A percentile compares a stretch with the other conserved stretches of the same genome.
Conservation (phyloP, 164 flowering plant species). For the Chloranthus sessilifolius region DNA sequence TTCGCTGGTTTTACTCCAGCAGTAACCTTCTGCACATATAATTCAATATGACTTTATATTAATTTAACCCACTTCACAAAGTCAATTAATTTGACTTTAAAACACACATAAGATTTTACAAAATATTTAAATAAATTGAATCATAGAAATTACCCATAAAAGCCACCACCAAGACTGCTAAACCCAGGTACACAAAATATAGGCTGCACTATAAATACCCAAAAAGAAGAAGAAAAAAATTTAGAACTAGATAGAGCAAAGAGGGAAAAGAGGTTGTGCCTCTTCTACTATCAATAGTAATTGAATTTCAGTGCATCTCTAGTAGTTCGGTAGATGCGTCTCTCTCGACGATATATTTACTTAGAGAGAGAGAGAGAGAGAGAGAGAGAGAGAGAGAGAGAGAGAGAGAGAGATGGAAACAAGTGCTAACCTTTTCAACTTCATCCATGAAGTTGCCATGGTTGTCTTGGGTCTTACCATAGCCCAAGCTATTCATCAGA, state of each 20-base stretch:
- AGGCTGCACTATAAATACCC: slow-evolving; percentile 53
- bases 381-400: neutral
- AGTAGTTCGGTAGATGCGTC: too few species aligned
- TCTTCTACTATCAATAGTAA: too few species aligned
- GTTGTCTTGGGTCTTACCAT: slow-evolving; percentile 33
- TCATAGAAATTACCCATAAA: slow-evolving; percentile 65
- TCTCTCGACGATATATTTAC: too few species aligned
- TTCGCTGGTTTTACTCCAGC: slow-evolving; percentile 92
- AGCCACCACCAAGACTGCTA: slow-evolving; percentile 71
- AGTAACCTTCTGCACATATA: slow-evolving; percentile 72
- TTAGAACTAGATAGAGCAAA: too few species aligned
- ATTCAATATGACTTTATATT: slow-evolving; percentile 4
- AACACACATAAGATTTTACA: too few species aligned
- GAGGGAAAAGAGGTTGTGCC: too few species aligned
- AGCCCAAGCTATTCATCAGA: slow-evolving; percentile 78
- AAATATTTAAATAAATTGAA: too few species aligned
- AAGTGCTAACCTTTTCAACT: slow-evolving; percentile 62
- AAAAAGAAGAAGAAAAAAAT: neutral
- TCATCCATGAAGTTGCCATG: slow-evolving; percentile 59
- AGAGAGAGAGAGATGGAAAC: neutral
- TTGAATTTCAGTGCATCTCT: too few species aligned
- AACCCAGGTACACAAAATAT: slow-evolving; percentile 76
- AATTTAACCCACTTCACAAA: neutral
- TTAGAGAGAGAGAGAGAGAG: neutral
- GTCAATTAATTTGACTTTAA: too few species aligned